These are phyloP conservation scores for Aspergillus affinis DNA, from an alignment of 495 filamentous ascomycete species.

Conservation along the genomic window DNA sequence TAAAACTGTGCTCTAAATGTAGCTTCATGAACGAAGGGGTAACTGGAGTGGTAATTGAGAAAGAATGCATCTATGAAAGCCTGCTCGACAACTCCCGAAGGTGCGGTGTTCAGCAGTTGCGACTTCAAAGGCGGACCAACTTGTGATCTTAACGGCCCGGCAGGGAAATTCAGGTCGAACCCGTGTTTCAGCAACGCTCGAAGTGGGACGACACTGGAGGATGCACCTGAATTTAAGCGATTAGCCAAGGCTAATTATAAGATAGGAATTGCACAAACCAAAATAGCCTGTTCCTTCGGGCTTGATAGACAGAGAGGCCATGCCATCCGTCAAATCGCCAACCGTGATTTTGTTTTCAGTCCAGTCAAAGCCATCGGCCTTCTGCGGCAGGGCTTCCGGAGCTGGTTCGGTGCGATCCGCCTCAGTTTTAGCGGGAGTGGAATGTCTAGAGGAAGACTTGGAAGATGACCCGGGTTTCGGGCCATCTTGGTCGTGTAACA, in stretches of 20 bases:
- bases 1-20: conserved; percentile 55
- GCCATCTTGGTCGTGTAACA: conserved; percentile 42
- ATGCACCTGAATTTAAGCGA: conserved; percentile 32
- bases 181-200: conserved; percentile 46
- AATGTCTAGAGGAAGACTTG: conserved; percentile 41
- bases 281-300: conserved; percentile 53
- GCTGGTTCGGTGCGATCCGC: conserved; percentile 39
- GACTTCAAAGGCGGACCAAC: conserved; percentile 33
- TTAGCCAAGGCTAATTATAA: conserved; percentile 8
- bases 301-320: conserved; percentile 52
- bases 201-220: conserved; percentile 48
- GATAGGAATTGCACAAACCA: conserved; percentile 27
- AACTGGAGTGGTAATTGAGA: conserved; percentile 51
- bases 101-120: conserved; percentile 42
- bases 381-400: conserved; percentile 47
- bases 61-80: conserved; percentile 55
- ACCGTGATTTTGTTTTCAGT: conserved; percentile 46
- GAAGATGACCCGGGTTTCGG: conserved; percentile 33
- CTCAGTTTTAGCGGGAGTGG: conserved; percentile 38
- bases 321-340: conserved; percentile 50
- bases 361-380: conserved; percentile 55
- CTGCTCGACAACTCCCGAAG: conserved; percentile 45
- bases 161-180: conserved; percentile 45
- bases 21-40: conserved; percentile 56
- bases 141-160: conserved; percentile 28